Evolutionary conservation across 2,329 filamentous ascomycete species (phyloP).

Genomic region (Ceratocystis smalleyi): DNA sequence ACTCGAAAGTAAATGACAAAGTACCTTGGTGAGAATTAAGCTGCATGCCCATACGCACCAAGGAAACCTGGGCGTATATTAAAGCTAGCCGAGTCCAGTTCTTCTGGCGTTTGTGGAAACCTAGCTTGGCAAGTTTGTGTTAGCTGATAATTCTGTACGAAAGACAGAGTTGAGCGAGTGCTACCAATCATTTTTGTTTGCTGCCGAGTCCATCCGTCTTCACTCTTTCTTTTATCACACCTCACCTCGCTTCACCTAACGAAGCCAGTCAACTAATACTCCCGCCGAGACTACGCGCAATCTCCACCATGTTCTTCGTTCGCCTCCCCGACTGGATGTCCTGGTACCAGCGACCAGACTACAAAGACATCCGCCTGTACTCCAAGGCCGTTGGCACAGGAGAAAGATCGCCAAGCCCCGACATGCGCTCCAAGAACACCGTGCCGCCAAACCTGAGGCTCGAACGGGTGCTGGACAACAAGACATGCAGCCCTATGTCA

Average conservation of each 20-base stretch:
- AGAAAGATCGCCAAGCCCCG: constrained; percentile 25
- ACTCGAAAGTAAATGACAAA: not conserved
- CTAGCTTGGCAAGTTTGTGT: not conserved
- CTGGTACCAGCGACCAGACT: constrained; percentile 37
- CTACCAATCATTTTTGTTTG: not conserved
- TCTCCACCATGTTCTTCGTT: constrained; percentile 17
- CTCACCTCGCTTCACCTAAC: too few species aligned
- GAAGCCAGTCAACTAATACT: too few species aligned
- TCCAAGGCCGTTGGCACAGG: constrained; percentile 26
- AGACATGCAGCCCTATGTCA: constrained; percentile 36
- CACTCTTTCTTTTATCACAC: too few species aligned
- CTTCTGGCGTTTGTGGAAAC: not conserved
- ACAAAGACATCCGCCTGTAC: constrained; percentile 33
- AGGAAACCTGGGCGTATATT: not conserved
- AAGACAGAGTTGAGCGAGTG: not conserved
- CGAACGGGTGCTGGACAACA: constrained; percentile 33
- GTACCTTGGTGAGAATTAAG: not conserved
- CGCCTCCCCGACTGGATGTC: constrained; percentile 25
- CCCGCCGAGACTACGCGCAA: not conserved
- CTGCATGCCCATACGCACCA: not conserved
- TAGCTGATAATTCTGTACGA: not conserved
- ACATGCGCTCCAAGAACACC: constrained; percentile 24
- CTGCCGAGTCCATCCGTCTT: not conserved
- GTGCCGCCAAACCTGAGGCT: constrained; percentile 29
- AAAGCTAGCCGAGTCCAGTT: not conserved